Evolutionary conservation across 1,139 yeast genomes (phyloP).

Genomic region (Pichia kudriavzevii): DNA sequence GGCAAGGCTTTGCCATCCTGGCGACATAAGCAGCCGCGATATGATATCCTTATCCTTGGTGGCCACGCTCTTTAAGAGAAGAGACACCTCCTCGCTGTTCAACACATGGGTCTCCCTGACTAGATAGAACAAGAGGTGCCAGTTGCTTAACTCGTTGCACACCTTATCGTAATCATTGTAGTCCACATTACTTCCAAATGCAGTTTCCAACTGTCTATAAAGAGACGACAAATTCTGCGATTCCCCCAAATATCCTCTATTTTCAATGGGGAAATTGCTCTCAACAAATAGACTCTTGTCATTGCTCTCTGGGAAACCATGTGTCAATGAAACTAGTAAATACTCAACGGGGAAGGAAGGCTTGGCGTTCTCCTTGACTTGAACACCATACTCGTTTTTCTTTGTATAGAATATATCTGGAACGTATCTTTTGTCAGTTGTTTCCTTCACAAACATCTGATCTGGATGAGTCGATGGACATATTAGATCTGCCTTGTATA

Average conservation of each 20-base stretch:
- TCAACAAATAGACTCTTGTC: conserved; percentile 39
- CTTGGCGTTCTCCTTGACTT: conserved; percentile 83
- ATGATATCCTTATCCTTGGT: too few species aligned
- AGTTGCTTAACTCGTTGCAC: too few species aligned
- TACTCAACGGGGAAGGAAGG: conserved; percentile 97
- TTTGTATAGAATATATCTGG: conserved; percentile 88
- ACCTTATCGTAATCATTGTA: too few species aligned
- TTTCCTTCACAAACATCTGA: conserved; percentile 71
- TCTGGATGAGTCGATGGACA: conserved; percentile 89
- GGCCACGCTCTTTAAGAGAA: too few species aligned
- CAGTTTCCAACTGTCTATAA: too few species aligned
- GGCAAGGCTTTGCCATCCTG: too few species aligned
- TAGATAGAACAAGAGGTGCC: too few species aligned
- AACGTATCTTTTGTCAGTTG: conserved; percentile 67
- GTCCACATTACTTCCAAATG: too few species aligned
- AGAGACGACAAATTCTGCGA: conserved; percentile 55
- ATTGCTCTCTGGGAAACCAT: conserved; percentile 72
- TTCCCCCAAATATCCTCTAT: conserved; percentile 62
- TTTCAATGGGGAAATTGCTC: conserved; percentile 61
- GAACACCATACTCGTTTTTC: conserved; percentile 80
- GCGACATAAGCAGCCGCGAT: too few species aligned
- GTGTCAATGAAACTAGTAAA: conserved; percentile 78
- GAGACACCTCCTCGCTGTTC: too few species aligned
- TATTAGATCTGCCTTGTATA: conserved; percentile 79
- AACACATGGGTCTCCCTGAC: too few species aligned